Conservation (phyloP, 2,329 filamentous ascomycete genomes). For the Trichoderma afroharzianum region DNA sequence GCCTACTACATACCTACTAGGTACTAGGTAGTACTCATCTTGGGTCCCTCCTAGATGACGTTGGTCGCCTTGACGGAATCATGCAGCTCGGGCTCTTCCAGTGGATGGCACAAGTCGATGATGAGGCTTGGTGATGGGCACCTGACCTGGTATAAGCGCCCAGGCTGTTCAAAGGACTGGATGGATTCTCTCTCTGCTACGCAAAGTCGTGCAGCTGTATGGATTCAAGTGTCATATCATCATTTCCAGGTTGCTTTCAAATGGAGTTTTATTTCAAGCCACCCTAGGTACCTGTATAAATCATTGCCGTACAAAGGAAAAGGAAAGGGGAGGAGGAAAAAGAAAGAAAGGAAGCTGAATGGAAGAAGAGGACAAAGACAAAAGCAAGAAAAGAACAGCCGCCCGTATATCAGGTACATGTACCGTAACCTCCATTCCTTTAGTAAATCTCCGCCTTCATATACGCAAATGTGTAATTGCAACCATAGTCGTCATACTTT, state of each 20-base stretch:
- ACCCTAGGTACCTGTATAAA: too few relatives aligned
- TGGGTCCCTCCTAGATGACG: not conserved
- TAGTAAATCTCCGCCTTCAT: not conserved
- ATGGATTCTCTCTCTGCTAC: not conserved
- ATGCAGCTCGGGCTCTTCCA: not conserved
- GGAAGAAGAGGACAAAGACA: too few relatives aligned
- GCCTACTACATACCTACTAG: too few relatives aligned
- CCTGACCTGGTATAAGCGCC: not conserved
- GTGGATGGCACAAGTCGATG: not conserved
- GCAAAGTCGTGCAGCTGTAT: not conserved
- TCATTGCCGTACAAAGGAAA: too few relatives aligned
- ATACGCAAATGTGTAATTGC: not conserved
- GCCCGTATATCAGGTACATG: too few relatives aligned
- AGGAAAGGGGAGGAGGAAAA: too few relatives aligned
- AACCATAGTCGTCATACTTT: not conserved
- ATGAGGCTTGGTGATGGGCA: not conserved
- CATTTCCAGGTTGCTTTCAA: not conserved
- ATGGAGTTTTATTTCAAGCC: not conserved
- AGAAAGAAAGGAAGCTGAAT: too few relatives aligned
- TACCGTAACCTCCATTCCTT: too few relatives aligned
- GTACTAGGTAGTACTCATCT: too few relatives aligned
- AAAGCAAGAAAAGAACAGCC: too few relatives aligned
- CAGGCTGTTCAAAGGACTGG: not conserved
- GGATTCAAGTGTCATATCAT: not conserved
- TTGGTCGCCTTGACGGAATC: not conserved